Evolutionary conservation across 768 basidiomycete species (phyloP), one percentile per base, ranked within the genome.

Genomic region (Russula griseocarnosa): DNA sequence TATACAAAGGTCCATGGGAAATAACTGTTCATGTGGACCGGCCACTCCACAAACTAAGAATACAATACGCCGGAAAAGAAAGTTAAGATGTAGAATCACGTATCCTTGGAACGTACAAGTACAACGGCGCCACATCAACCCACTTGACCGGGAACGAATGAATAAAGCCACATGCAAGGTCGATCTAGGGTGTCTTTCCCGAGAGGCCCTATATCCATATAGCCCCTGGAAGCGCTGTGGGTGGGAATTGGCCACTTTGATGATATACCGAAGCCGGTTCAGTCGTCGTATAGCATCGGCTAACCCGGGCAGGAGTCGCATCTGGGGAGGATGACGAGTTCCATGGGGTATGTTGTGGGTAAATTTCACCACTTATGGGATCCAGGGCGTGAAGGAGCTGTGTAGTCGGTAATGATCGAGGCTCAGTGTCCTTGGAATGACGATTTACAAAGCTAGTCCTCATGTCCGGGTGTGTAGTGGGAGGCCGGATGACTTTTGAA

Each of bases 141-240:
- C 11, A n/a, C 16, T 50, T 26, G 32, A 24, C 62, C 34, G n/a
- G 32, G 18, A 52, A 58, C 52, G 51, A 52, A 30, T 38, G 9
- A 22, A 30, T 52, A 53, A n/a, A 24, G 30, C 32, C 36, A 53
- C 36, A 53, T 24, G 8, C 7, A 59, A 28, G 34, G 62, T 52
- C 4, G 46, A 49, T 56, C 18, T 28, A 22, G 34, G 61, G n/a
- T 18, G 14, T 1, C 13, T 24, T 36, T 55, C 7, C 16, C 40
- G n/a, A n/a, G 40, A 34, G 28, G 22, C 10, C n/a, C n/a, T 60
- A 60, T n/a, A 60, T 56, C 63, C 63, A 60, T 51, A 55, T 56
- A 14, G 47, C 10, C 4, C 34, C 54, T 8, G 54, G 13, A 55
- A 60, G 59, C 22, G 46, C 36, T 16, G 49, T 42, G 59, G 63